A percentile compares a stretch with the other conserved stretches of the same genome.
Conservation (phyloP, 2,329 filamentous ascomycete species). For the Peltaster fructicola region DNA sequence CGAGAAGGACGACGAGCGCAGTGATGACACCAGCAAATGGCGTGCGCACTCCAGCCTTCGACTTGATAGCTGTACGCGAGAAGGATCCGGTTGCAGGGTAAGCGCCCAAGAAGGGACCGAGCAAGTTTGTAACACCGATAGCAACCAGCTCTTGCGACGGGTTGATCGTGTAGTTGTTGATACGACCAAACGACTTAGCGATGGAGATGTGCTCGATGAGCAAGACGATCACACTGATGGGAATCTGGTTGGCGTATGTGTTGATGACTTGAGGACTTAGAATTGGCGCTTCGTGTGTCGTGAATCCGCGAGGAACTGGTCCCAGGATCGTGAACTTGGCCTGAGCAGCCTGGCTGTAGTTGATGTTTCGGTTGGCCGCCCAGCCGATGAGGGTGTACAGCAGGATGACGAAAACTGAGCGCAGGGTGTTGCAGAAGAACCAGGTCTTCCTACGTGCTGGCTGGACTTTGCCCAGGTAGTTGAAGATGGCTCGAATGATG, state of each 20-base stretch:
- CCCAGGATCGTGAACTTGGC: slow-evolving; percentile 53
- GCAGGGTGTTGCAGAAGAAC: slow-evolving; percentile 83
- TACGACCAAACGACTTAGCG: slow-evolving; percentile 84
- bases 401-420: slow-evolving; percentile 80
- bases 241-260: slow-evolving; percentile 54
- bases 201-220: slow-evolving; percentile 95
- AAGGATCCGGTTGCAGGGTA: slow-evolving; percentile 93
- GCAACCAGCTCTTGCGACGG: slow-evolving; percentile 92
- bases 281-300: slow-evolving; percentile 55
- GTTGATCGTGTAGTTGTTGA: slow-evolving; percentile 93
- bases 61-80: slow-evolving; percentile 90
- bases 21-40: slow-evolving; percentile 84
- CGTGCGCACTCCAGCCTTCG: slow-evolving; percentile 85
- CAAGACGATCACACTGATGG: slow-evolving; percentile 79
- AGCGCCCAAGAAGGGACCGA: slow-evolving; percentile 79
- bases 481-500: slow-evolving; percentile 49
- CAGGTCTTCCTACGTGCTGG: slow-evolving; percentile 54
- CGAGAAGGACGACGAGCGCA: slow-evolving; percentile 66
- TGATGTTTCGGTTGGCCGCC: slow-evolving; percentile 53
- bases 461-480: slow-evolving; percentile 46
- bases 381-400: slow-evolving; percentile 86
- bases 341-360: slow-evolving; percentile 7
- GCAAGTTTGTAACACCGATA: slow-evolving; percentile 75
- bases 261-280: slow-evolving; percentile 50
- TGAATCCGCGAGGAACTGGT: slow-evolving; percentile 68